These are phyloP conservation scores for Artemisia tridentata DNA, from an alignment of 129 eudicot species.

Conservation along the genomic window DNA sequence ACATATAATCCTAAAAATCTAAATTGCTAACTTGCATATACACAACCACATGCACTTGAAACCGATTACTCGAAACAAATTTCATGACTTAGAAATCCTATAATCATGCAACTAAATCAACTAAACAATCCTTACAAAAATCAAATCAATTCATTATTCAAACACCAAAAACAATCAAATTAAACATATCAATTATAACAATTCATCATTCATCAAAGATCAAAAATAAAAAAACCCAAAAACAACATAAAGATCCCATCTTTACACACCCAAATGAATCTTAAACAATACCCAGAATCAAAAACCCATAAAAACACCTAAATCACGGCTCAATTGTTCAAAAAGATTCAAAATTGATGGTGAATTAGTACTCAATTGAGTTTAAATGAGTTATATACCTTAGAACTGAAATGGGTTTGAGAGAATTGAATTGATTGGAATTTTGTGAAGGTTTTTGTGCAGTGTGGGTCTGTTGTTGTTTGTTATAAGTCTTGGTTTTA, in stretches of 20 bases:
- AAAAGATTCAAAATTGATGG: no score
- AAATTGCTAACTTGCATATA: background rate
- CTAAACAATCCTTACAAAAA: background rate
- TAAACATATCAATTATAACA: background rate
- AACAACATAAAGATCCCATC: no score
- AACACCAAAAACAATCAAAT: background rate
- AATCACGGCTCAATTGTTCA: background rate
- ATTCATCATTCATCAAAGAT: background rate
- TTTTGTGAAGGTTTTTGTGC: no score
- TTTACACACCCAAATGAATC: no score
- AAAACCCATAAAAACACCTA: conserved; percentile 1
- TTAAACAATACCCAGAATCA: no score
- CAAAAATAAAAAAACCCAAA: no score
- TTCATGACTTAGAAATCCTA: background rate
- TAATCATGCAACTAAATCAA: background rate
- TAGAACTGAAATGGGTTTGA: no score
- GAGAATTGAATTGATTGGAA: no score
- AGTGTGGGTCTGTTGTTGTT: no score
- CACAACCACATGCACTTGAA: background rate
- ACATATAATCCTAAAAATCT: background rate
- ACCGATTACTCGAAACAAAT: background rate
- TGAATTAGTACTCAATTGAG: no score
- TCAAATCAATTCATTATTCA: conserved; percentile 2
- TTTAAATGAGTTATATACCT: no score
- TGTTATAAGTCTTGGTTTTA: no score